Percentiles rank a stretch among this genome's conserved stretches.
These are phyloP conservation scores for Epichloe sp. DNA, from an alignment of 2,329 filamentous ascomycete genomes.

Conservation along the genomic window DNA sequence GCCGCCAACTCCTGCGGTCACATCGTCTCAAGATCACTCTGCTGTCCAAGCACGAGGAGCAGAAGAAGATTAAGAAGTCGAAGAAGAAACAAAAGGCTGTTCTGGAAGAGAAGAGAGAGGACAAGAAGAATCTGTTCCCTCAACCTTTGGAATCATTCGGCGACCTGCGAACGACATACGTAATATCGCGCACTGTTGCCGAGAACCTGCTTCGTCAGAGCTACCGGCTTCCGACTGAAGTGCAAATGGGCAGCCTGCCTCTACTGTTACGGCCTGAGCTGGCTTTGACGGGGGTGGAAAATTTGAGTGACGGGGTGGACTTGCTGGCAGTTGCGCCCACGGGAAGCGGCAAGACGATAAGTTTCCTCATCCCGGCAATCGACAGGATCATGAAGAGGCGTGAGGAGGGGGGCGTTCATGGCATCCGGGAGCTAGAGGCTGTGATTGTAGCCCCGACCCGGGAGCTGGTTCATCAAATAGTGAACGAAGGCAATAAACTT, in stretches of 20 bases:
- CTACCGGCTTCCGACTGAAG: conserved; percentile 80
- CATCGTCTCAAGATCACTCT: conserved; percentile 79
- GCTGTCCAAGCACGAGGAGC: conserved; percentile 39
- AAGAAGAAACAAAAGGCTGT: conserved; percentile 39
- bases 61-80: conserved; percentile 36
- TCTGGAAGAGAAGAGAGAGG: conserved; percentile 32
- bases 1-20: conserved; percentile 59
- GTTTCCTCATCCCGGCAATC: conserved; percentile 79
- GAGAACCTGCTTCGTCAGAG: conserved; percentile 75
- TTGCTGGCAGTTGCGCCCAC: conserved; percentile 85
- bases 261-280: conserved; percentile 51
- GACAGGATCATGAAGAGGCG: conserved; percentile 54
- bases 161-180: conserved; percentile 57
- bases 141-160: conserved; percentile 68
- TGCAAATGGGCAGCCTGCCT: conserved; percentile 78
- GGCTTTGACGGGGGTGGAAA: conserved; percentile 29
- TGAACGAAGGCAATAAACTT: conserved; percentile 76
- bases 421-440: conserved; percentile 42
- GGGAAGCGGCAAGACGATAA: conserved; percentile 90
- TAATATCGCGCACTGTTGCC: conserved; percentile 58
- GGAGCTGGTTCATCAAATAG: conserved; percentile 67
- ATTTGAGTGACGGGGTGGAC: conserved; percentile 41
- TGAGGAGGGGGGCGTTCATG: conserved; percentile 28
- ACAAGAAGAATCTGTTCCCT: conserved; percentile 55
- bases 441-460: conserved; percentile 68